Evolutionary conservation across 305 asterid genomes (phyloP), one percentile per base, ranked within the genome.

Genomic region (Plantago rigida): DNA sequence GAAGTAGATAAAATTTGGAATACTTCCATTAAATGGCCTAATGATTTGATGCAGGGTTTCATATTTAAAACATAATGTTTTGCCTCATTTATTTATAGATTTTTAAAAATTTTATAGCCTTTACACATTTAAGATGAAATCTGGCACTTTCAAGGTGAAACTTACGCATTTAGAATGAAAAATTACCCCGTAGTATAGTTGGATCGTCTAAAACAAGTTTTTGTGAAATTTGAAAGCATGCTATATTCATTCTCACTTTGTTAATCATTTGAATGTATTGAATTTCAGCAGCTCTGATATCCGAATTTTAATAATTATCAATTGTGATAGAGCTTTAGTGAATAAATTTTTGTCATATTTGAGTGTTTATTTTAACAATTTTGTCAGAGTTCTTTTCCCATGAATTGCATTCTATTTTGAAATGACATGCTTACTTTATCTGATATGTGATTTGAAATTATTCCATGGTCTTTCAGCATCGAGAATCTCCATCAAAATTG

Each of bases 401-500:
- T 11, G 54, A 7, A 9, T 50, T 50, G 24, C 19, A n/a, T 15
- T 24, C 24, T 50, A 50, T 5, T 50, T 14, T 50, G 4, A 50
- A 31, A 50, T 15, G 54, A 1, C 9, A 24, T 3, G 9, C 26
- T 17, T 51, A 51, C 3, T 19, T 44, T 13, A 13, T 10, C 29
- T 58, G 39, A 13, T 42, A 19, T 10, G 46, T 58, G 12, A 4
- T 51, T 45, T 65, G 62, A 58, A 19, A 52, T 56, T 52, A 50
- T 58, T 47, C 53, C 53, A 26, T 62, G 70, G 22, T 64, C 45
- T 71, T 77, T 74, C 85, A 87, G 96, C 68, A 51, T 78, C 96
- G 36, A 87, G 71, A 75, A 70, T 54, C 75, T 78, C 82, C 63
- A 78, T 85, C 70, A 83, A 80, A 69, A 80, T 83, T 53, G 96